phyloP scores from a whole-genome alignment of 495 filamentous ascomycete species.

The Neurospora sp. region DNA sequence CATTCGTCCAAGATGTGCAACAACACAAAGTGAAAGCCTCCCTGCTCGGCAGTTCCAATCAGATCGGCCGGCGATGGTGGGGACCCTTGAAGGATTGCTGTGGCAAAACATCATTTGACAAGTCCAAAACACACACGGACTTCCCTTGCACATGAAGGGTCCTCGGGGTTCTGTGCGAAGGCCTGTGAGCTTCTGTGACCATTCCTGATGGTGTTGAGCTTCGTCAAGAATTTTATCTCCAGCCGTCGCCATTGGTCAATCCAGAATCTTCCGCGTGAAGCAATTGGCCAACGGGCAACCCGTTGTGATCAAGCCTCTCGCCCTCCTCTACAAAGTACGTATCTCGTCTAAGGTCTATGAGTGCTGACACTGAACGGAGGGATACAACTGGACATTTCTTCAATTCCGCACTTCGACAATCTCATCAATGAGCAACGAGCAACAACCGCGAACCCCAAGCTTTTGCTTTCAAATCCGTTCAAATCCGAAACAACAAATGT shows the following conservation, averaged over 20 bases:
- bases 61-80: background rate
- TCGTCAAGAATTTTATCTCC: background rate
- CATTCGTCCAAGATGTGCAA: background rate
- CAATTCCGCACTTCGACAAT: background rate
- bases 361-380: background rate
- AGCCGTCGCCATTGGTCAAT: background rate
- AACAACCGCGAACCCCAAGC: background rate
- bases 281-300: background rate
- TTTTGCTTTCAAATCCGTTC: background rate
- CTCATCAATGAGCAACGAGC: background rate
- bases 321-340: background rate
- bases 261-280: background rate
- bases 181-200: background rate
- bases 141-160: too few relatives aligned
- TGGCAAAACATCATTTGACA: background rate
- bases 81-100: background rate
- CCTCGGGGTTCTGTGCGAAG: background rate
- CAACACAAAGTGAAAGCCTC: background rate
- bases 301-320: background rate
- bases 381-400: too few relatives aligned
- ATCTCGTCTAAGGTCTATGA: background rate
- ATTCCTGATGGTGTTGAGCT: background rate
- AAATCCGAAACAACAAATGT: background rate
- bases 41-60: background rate
- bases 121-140: too few relatives aligned